Percentiles rank a stretch among this genome's conserved stretches.
These are phyloP conservation scores for Rosa rugosa DNA, from an alignment of 306 rosid genomes.

Conservation along the genomic window DNA sequence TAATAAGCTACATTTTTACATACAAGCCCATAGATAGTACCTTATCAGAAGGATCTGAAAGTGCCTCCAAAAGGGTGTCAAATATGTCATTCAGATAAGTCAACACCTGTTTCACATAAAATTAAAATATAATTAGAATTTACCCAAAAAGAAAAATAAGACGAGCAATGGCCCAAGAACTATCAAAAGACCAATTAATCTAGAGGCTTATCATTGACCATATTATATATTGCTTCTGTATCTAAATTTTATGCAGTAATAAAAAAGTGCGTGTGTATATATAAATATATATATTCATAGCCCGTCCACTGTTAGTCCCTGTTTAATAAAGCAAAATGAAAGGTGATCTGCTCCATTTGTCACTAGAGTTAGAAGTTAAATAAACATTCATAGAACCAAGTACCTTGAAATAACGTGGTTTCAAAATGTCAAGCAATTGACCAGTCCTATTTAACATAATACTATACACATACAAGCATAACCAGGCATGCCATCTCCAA, in stretches of 20 bases:
- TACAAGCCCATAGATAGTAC: slow-evolving; percentile 37
- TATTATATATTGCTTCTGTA: not conserved
- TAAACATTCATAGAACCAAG: not conserved
- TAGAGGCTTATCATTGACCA: not conserved
- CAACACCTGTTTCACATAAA: slow-evolving; percentile 65
- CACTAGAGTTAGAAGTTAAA: not conserved
- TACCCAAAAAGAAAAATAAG: not conserved
- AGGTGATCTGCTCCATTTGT: not conserved
- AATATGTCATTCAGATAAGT: slow-evolving; percentile 70
- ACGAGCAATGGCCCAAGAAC: not conserved
- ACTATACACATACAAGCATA: not conserved
- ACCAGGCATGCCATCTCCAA: not conserved
- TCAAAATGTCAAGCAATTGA: not conserved
- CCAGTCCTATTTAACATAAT: not conserved
- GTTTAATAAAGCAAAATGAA: not conserved
- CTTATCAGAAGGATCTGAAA: slow-evolving; percentile 89
- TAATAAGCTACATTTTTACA: not conserved
- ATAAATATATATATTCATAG: not conserved
- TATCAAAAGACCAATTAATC: not conserved
- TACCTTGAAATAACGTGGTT: not conserved
- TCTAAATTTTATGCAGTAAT: not conserved
- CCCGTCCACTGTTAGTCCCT: not conserved
- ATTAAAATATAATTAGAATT: not conserved
- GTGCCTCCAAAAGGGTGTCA: slow-evolving; percentile 75
- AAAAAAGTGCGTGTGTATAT: not conserved